A percentile compares a stretch with the other conserved stretches of the same genome.
These are phyloP conservation scores for Pseudophaeomoniella oleicola DNA, from an alignment of 2,329 filamentous ascomycete genomes.

Conservation along the genomic window DNA sequence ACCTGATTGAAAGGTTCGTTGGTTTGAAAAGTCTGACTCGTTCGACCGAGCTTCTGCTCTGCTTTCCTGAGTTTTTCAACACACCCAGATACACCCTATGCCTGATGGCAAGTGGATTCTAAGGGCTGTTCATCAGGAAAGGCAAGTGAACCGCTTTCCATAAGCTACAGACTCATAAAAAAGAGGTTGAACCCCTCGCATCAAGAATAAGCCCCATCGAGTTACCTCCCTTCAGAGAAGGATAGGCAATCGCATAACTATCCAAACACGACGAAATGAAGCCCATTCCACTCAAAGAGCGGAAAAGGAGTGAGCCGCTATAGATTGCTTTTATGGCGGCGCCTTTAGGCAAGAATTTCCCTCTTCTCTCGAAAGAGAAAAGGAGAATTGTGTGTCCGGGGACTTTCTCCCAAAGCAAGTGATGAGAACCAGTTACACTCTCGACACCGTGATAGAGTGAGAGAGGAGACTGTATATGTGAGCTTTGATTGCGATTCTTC, in stretches of 20 bases:
- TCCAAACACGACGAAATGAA: conserved; percentile 75
- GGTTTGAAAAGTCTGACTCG: too few relatives aligned
- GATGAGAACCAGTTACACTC: conserved; percentile 7
- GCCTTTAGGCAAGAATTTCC: conserved; percentile 75
- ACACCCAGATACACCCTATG: too few relatives aligned
- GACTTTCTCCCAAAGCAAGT: conserved; percentile 99
- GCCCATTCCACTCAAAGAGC: conserved; percentile 25
- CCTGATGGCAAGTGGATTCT: too few relatives aligned
- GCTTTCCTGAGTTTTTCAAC: too few relatives aligned
- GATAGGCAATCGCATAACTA: conserved; percentile 95
- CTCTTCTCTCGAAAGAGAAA: conserved; percentile 24
- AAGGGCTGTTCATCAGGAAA: too few relatives aligned
- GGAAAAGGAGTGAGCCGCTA: conserved; percentile 66
- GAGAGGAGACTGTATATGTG: conserved; percentile 51
- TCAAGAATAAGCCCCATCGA: conserved; percentile 99
- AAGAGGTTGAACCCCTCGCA: conserved; percentile 67
- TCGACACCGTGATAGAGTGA: conserved; percentile 23
- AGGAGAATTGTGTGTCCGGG: conserved; percentile 80
- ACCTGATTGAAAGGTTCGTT: too few relatives aligned
- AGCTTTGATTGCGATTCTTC: conserved; percentile 99
- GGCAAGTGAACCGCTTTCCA: background rate
- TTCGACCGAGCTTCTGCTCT: background rate
- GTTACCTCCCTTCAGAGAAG: conserved; percentile 51
- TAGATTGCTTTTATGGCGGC: conserved; percentile 97
- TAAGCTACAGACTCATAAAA: background rate